Percentiles rank a stretch among this genome's conserved stretches.
phyloP scores from a whole-genome alignment of 805 yeast genomes.

The Ogataea henricii region DNA sequence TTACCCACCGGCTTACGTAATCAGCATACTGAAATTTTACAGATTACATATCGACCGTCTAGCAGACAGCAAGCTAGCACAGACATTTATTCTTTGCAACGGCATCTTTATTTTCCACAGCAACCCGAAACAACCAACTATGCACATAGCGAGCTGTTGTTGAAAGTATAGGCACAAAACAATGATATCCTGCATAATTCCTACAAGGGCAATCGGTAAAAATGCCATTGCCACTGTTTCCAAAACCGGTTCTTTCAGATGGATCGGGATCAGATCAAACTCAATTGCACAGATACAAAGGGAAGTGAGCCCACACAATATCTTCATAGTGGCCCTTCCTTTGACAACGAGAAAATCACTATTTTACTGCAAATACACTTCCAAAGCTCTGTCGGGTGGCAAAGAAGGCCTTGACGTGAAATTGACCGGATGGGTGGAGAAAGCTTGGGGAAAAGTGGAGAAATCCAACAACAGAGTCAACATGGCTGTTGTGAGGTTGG shows the following conservation, averaged over 20 bases:
- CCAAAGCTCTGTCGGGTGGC: constrained; percentile 36
- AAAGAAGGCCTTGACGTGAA: constrained; percentile 39
- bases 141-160: not conserved
- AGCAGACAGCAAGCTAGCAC: not conserved
- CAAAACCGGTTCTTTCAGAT: not conserved
- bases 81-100: not conserved
- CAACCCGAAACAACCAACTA: not conserved
- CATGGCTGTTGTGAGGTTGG: constrained; percentile 54
- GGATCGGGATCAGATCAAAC: constrained; percentile 1
- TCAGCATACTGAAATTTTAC: not conserved
- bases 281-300: constrained; percentile 3
- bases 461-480: constrained; percentile 59
- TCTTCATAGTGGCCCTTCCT: constrained; percentile 72
- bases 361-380: constrained; percentile 66
- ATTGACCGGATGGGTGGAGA: constrained; percentile 49
- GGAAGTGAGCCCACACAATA: constrained; percentile 26
- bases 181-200: not conserved
- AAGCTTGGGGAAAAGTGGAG: constrained; percentile 64
- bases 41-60: not conserved
- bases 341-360: constrained; percentile 62
- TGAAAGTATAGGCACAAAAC: not conserved
- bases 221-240: not conserved
- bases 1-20: not conserved
- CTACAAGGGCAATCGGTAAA: not conserved
- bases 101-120: not conserved